Conservation (phyloP, 2,329 filamentous ascomycete species). For the Boeremia lycopersici region DNA sequence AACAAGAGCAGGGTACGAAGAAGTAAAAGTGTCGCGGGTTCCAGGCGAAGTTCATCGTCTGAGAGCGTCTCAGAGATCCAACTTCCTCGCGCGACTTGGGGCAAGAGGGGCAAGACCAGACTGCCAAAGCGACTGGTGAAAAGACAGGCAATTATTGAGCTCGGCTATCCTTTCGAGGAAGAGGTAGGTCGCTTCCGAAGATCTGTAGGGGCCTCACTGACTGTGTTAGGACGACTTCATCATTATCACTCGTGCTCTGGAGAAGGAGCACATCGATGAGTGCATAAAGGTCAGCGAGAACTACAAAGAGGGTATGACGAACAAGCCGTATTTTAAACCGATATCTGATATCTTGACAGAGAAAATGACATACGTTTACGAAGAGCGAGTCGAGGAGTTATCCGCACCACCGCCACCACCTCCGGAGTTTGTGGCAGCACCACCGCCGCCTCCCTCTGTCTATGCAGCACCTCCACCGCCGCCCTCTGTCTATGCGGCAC, state of each 20-base stretch:
- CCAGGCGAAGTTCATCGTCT: slow-evolving; percentile 47
- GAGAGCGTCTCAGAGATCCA: slow-evolving; percentile 50
- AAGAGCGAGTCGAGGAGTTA: slow-evolving; percentile 30
- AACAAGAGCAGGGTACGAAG: slow-evolving; percentile 49
- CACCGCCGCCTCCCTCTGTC: slow-evolving; percentile 22
- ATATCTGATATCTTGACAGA: slow-evolving; percentile 25
- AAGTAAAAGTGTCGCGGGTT: slow-evolving; percentile 39
- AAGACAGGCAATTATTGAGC: slow-evolving; percentile 78
- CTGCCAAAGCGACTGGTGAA: slow-evolving; percentile 83
- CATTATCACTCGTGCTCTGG: slow-evolving; percentile 81
- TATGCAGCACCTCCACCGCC: slow-evolving; percentile 21
- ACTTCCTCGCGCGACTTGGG: slow-evolving; percentile 41
- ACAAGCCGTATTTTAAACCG: background rate
- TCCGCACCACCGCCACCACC: slow-evolving; percentile 32
- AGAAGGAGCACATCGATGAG: slow-evolving; percentile 90
- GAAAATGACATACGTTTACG: slow-evolving; percentile 47
- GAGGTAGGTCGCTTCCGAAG: slow-evolving; percentile 63
- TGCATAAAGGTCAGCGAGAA: slow-evolving; percentile 82
- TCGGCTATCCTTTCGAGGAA: slow-evolving; percentile 85
- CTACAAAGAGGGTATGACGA: slow-evolving; percentile 59
- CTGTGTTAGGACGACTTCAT: slow-evolving; percentile 72
- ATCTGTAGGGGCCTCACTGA: slow-evolving; percentile 33
- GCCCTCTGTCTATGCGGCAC: slow-evolving; percentile 21
- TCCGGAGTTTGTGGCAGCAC: slow-evolving; percentile 21
- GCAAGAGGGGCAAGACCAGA: slow-evolving; percentile 81